Base-by-base conservation (phyloP, 1,284 basidiomycete species). In the Papiliotrema fonsecae region DNA sequence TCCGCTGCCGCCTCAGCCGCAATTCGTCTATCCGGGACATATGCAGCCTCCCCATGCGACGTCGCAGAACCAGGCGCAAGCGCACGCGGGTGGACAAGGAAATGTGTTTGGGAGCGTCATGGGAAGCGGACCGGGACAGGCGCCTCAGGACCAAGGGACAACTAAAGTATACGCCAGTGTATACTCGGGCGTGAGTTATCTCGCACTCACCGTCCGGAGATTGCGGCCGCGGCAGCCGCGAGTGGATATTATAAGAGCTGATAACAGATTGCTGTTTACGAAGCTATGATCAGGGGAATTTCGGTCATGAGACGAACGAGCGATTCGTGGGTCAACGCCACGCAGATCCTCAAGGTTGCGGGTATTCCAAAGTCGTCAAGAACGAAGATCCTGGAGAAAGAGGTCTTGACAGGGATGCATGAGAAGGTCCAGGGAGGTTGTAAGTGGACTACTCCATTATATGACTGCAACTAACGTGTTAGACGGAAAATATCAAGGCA, bases 361-460 rank as follows among this genome's bases (percentile, higher is more conserved):
- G 96, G 96, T 36, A 87, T 98, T 52, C 91, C 96, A 75, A 99
- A 99, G 76, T 92, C 91, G 2, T 82, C 87, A 34, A 81, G 96
- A 37, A 97, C 94, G 21, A 97, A 97, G 81, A 97, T 97, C 51
- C 80, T 98, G 31, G 96, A 98, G 77, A 96, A 94, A 73, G 94
- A 98, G 76, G 89, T 99, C 55, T 80, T 93, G 35, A 87, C 87
- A 39, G 93, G 93, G 45, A 86, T 90, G 73, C 93, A 98, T 73
- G 94, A 99, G 75, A 98, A 98, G 73, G 91, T 99, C 11, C 96
- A 99, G 72, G 96, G 96, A 42, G 96, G 96, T 35, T 98, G 70
- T 72, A 52, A 66, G 70, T 71, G 11, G 14, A 30, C 11, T 18
- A 22, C 30, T 38, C 5, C 16, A 10, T 16, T 10, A 31, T 31